Evolutionary conservation across 805 yeast genomes (phyloP).

Genomic region (Zygosaccharomyces pseudorouxii): DNA sequence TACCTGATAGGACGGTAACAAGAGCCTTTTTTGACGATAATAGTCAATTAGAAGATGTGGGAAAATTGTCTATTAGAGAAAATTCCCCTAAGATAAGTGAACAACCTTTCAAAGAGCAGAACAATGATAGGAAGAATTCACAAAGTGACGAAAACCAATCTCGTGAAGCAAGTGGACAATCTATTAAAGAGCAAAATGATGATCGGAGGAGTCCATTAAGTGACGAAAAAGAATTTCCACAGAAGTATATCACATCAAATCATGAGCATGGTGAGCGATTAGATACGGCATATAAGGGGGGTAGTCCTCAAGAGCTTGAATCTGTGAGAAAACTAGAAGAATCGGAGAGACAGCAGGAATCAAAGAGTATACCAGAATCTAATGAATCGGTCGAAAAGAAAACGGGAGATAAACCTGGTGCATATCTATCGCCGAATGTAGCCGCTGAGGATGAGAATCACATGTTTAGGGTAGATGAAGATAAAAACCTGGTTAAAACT

Average conservation of each 20-base stretch:
- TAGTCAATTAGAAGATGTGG: neutral
- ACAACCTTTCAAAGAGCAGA: neutral
- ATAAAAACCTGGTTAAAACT: slow-evolving; percentile 16
- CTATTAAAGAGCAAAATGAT: neutral
- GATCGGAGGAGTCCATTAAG: neutral
- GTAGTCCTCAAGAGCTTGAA: neutral
- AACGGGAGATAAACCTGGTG: neutral
- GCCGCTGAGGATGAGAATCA: neutral
- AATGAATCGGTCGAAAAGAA: neutral
- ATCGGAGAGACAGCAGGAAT: neutral
- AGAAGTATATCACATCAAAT: neutral
- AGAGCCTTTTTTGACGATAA: neutral
- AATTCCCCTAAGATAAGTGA: neutral
- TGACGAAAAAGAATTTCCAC: neutral
- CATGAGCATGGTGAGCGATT: neutral
- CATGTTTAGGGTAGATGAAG: slow-evolving; percentile 9
- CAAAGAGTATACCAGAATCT: neutral
- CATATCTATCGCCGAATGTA: neutral
- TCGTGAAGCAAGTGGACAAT: neutral
- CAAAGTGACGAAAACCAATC: neutral
- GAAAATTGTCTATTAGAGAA: neutral
- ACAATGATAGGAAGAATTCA: neutral
- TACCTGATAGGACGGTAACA: neutral
- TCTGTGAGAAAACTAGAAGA: neutral
- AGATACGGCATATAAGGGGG: neutral